Evolutionary conservation across 192 early-diverging fungal species (phyloP), one percentile per base, ranked within the genome.

Genomic region (Tieghemiomyces parasiticus): DNA sequence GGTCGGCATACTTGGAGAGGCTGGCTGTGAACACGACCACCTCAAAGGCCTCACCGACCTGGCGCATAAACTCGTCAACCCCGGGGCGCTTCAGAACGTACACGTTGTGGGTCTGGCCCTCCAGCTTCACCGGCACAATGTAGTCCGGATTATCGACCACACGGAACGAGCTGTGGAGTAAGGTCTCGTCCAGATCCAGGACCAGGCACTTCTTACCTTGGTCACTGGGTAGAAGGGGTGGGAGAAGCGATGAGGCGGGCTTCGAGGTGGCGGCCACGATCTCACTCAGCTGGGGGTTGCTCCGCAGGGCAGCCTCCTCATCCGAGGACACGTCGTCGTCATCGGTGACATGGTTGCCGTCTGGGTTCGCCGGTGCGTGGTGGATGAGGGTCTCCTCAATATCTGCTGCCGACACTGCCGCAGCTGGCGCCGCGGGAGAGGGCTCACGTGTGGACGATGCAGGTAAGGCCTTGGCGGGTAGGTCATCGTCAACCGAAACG

Each of bases 1-100:
- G 92, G 70, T 99, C 93, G 25, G 95, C 95, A 65, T 99, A 99
- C 90, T 95, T 97, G 55, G 91, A 77, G 46, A 96, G 71, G 75
- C 86, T 88, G 20, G 95, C 95, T 6, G 95, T 98, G 70, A 95
- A 96, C 31, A 95, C 87, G 14, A 95, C 92, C 48, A 95, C 75
- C 67, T 96, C 93, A 70, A 89, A 98, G 60, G 88, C 79, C 65
- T 84, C 70, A 28, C 89, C 92, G 76, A 95, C 79, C 52, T 77
- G 62, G 66, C 79, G 75, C 81, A 98, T 71, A 60, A 98, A 98
- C 50, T 80, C 80, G 71, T 95, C 93, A 4, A 95, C 89, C n/a
- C 92, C 91, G 1, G 95, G 95, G 45, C 95, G 81, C 70, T 95
- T 95, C 68, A 93, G 76, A 29, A 98, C 95, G 72, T 93, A 95